Conservation (phyloP, 2,329 filamentous ascomycete species). For the Xylariomycetidae sp. region DNA sequence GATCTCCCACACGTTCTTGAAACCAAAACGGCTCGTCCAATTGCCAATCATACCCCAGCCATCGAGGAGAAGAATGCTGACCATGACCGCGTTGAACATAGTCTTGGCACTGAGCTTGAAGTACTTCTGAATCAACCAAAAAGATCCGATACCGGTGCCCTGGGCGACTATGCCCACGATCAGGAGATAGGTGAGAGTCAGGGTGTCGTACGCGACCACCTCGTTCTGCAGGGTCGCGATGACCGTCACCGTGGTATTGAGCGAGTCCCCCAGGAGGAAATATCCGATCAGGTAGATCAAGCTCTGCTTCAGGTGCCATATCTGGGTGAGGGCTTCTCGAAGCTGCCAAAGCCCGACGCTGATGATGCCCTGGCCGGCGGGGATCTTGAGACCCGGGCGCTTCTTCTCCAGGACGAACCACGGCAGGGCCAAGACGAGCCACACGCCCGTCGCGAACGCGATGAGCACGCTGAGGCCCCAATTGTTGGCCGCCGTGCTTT, state of each 20-base stretch:
- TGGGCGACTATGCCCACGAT: conserved; percentile 63
- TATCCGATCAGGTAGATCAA: conserved; percentile 63
- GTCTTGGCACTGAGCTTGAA: conserved; percentile 58
- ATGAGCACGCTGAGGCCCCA: conserved; percentile 63
- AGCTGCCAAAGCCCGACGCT: conserved; percentile 60
- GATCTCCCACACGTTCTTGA: conserved; percentile 41
- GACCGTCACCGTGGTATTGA: conserved; percentile 67
- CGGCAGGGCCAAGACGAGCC: conserved; percentile 59
- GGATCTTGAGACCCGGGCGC: conserved; percentile 49
- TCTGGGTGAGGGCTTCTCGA: conserved; percentile 50
- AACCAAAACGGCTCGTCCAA: conserved; percentile 40
- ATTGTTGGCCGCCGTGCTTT: conserved; percentile 56
- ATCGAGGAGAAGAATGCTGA: conserved; percentile 57
- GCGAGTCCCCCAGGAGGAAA: conserved; percentile 64
- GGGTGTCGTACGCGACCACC: conserved; percentile 60
- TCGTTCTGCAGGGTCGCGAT: conserved; percentile 61
- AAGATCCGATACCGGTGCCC: conserved; percentile 56
- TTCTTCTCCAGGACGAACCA: conserved; percentile 65
- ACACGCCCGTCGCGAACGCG: conserved; percentile 60
- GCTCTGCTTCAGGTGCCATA: conserved; percentile 62
- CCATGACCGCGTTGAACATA: conserved; percentile 63
- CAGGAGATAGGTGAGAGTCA: conserved; percentile 61
- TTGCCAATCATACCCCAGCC: conserved; percentile 43
- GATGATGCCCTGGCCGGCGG: conserved; percentile 40
- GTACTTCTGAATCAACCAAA: conserved; percentile 58